Evolutionary conservation across 306 rosid genomes (phyloP).

Genomic region (Sechiopsis laciniata): DNA sequence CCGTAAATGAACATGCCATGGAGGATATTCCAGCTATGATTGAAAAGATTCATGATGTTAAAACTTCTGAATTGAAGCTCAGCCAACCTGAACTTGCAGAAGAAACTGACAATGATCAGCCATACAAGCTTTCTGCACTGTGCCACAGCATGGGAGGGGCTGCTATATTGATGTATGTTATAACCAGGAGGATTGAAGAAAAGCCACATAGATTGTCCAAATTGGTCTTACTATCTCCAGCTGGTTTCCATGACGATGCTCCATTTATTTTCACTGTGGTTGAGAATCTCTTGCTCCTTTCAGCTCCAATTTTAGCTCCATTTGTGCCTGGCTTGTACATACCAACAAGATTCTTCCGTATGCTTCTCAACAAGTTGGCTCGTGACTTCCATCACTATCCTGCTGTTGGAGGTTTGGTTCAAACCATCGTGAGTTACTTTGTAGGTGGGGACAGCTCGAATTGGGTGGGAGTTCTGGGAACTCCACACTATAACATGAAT

Average conservation of each 20-base stretch:
- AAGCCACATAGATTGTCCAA: conserved; percentile 89
- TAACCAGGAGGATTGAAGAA: conserved; percentile 54
- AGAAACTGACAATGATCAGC: conserved; percentile 40
- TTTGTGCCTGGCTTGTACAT: conserved; percentile 76
- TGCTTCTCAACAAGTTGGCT: conserved; percentile 84
- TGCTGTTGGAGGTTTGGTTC: conserved; percentile 89
- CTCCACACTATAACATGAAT: conserved; percentile 91
- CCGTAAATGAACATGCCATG: conserved; percentile 88
- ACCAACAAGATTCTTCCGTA: conserved; percentile 85
- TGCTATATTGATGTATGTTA: conserved; percentile 58
- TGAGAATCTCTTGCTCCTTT: conserved; percentile 44
- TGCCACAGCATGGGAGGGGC: conserved; percentile 94
- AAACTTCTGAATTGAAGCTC: too few species aligned
- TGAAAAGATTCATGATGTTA: conserved; percentile 44
- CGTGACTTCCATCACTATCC: conserved; percentile 84
- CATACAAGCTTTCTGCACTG: conserved; percentile 70
- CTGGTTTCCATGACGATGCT: conserved; percentile 83
- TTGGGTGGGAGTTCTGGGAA: conserved; percentile 83
- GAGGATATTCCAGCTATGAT: conserved; percentile 86
- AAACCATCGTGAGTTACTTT: conserved; percentile 71
- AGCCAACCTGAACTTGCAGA: too few species aligned
- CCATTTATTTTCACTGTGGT: conserved; percentile 45
- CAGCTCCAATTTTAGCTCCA: conserved; percentile 58
- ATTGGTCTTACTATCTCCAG: conserved; percentile 74
- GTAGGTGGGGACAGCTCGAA: conserved; percentile 96